Evolutionary conservation across 306 rosid genomes (phyloP).

Genomic region (Corylus heterophylla): DNA sequence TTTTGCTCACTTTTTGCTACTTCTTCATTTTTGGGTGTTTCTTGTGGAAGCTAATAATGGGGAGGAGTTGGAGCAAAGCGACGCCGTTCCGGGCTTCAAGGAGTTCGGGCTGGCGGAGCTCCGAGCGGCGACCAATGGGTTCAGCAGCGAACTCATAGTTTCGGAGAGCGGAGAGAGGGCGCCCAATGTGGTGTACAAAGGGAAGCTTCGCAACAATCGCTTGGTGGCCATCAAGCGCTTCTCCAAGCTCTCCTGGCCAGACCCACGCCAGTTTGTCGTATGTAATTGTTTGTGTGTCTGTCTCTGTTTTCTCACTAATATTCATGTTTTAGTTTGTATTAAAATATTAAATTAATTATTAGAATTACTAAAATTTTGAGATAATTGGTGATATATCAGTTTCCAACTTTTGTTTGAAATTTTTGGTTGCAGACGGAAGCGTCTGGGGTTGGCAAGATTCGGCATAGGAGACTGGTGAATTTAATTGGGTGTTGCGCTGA

Average conservation of each 20-base stretch:
- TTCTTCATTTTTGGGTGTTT: neutral
- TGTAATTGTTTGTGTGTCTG: neutral
- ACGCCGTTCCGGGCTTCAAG: slow-evolving; percentile 32
- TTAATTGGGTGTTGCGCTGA: slow-evolving; percentile 91
- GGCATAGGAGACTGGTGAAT: slow-evolving; percentile 77
- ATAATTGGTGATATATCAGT: neutral
- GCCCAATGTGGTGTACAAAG: slow-evolving; percentile 46
- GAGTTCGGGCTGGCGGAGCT: slow-evolving; percentile 37
- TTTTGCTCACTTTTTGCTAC: neutral
- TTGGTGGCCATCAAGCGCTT: slow-evolving; percentile 45
- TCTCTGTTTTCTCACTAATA: neutral
- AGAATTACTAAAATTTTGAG: too few species aligned
- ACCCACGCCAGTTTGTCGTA: slow-evolving; percentile 45
- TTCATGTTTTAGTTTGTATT: neutral
- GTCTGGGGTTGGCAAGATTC: slow-evolving; percentile 74
- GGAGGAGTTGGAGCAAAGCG: slow-evolving; percentile 30
- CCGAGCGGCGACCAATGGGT: slow-evolving; percentile 42
- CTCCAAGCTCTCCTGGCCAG: slow-evolving; percentile 46
- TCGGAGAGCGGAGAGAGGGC: slow-evolving; percentile 51
- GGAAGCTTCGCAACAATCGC: slow-evolving; percentile 40
- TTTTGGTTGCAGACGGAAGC: slow-evolving; percentile 74
- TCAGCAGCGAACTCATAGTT: slow-evolving; percentile 34
- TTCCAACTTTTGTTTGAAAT: slow-evolving; percentile 18
- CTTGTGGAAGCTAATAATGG: slow-evolving; percentile 4
- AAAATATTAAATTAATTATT: too few species aligned